Conservation (phyloP, 2,329 filamentous ascomycete species). For the Exserohilum turcica region DNA sequence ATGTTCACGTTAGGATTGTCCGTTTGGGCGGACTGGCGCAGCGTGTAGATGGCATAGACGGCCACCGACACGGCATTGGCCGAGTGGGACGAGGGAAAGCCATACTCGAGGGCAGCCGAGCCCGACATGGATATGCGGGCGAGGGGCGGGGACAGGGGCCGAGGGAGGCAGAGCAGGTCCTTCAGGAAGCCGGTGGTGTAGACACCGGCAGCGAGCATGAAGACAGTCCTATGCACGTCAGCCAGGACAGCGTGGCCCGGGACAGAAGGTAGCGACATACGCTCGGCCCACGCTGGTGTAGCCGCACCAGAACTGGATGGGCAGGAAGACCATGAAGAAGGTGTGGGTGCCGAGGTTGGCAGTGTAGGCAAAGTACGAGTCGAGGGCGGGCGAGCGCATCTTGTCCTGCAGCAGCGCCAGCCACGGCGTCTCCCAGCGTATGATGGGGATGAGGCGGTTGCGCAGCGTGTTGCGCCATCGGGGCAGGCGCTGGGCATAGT, state of each 20-base stretch:
- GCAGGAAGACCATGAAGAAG: conserved; percentile 96
- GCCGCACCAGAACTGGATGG: conserved; percentile 96
- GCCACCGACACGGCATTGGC: conserved; percentile 96
- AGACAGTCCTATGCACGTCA: conserved; percentile 45
- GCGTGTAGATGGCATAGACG: conserved; percentile 75
- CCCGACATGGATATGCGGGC: conserved; percentile 97
- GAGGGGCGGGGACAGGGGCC: conserved; percentile 88
- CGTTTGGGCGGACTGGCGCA: conserved; percentile 69
- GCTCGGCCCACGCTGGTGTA: conserved; percentile 83
- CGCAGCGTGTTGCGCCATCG: conserved; percentile 87
- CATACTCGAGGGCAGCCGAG: conserved; percentile 92
- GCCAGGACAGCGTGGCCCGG: conserved; percentile 10
- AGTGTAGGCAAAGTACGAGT: conserved; percentile 95
- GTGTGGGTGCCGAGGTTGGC: conserved; percentile 97
- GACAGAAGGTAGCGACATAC: conserved; percentile 59
- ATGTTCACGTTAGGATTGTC: conserved; percentile 64
- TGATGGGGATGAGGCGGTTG: conserved; percentile 79
- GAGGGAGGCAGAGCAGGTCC: conserved; percentile 88
- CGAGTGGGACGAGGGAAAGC: conserved; percentile 95
- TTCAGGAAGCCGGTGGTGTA: conserved; percentile 85
- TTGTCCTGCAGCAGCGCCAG: conserved; percentile 83
- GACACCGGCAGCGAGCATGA: conserved; percentile 71
- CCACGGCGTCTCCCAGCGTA: conserved; percentile 94
- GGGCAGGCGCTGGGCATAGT: conserved; percentile 78
- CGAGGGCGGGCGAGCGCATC: conserved; percentile 80